Base-by-base conservation (phyloP, 306 rosid genomes). In the Quercus variabilis region DNA sequence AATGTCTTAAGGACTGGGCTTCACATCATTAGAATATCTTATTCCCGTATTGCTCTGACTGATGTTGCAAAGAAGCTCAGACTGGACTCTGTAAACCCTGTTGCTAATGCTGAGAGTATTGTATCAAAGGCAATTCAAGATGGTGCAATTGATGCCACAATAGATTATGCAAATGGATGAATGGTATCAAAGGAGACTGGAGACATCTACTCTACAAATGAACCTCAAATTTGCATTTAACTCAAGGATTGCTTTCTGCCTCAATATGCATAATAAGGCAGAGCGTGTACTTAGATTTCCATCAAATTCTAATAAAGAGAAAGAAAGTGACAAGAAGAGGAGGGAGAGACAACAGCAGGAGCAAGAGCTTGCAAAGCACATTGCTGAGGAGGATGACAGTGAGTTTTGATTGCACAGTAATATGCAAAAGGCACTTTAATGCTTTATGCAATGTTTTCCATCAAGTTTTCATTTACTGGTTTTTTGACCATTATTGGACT, bases 61-160 rank as follows among this genome's bases (percentile, higher is more conserved):
- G 98, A 90, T 82, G 98, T 95, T 63, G 98, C 99, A 23, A 87
- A 95, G 80, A 87, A 95, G 80, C 76, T 95, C 87, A 90, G 98
- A 79, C 97, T 31, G 35, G 35, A 31, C 35, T 31, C 5, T 4
- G 35, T 1, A 31, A 31, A 31, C 6, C 6, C 35, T 1, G 75
- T 91, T 76, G 99, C 97, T 0, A 87, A 89, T 82, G 91, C 91
- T 43, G 91, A 84, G 95, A 95, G 99, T 86, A 95, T 95, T 77
- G 99, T 92, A 56, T 57, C 98, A 58, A 92, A 95, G 95, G 98
- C 99, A 43, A 95, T 92, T 76, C 92, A 97, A 20, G 99, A 95
- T 80, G 99, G 97, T 18, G 91, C 91, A 64, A 88, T 88, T 74
- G 91, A 88, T 85, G 91, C 91, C 75, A 88, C 91, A 31, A 77